Base-by-base conservation (phyloP, 164 flowering plant genomes). In the Macadamia integrifolia region DNA sequence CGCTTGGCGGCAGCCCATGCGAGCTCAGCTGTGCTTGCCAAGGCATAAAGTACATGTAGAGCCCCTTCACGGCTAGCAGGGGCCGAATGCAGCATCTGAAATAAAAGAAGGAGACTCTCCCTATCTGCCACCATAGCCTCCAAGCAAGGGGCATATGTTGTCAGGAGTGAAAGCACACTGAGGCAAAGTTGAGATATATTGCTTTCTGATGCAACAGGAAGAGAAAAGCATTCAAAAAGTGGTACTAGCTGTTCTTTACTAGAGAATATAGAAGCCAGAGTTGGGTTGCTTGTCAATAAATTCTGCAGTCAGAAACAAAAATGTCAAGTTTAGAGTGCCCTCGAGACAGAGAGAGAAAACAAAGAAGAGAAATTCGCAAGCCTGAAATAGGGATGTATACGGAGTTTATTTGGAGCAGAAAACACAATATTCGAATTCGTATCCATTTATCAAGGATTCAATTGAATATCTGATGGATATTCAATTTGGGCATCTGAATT, bases 1-100 rank as follows among this genome's bases (percentile, higher is more conserved):
- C 90, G 94, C 82, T 92, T 95, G 68, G 99, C 99, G 80, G 96
- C 98, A 44, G 96, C 86, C 99, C 99, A 95, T 66, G 98, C 98
- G 74, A 92, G 94, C 80, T 95, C 99, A 50, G 98, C 80, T 42
- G 99, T 95, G 84, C 97, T 84, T 64, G 99, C 99, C 86, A 95
- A 83, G 49, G 99, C 96, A 81, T 92, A 92, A 66, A 95, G 97
- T 76, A 95, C 97, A 84, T 92, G 99, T 35, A 95, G 88, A 75
- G 77, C 96, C 66, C 98, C 99, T 80, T 95, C 99, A 65, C 97
- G 92, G 72, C 98, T 90, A 71, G 74, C 80, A 11, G 96, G 93
- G 43, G 91, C 67, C 66, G 83, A 82, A 66, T 95, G 99, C 49
- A 95, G 89, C 99, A 95, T 90, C 81, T 95, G 99, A 58, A 95